Base-by-base conservation (phyloP, 2,329 filamentous ascomycete species). In the Sclerotinia minor region DNA sequence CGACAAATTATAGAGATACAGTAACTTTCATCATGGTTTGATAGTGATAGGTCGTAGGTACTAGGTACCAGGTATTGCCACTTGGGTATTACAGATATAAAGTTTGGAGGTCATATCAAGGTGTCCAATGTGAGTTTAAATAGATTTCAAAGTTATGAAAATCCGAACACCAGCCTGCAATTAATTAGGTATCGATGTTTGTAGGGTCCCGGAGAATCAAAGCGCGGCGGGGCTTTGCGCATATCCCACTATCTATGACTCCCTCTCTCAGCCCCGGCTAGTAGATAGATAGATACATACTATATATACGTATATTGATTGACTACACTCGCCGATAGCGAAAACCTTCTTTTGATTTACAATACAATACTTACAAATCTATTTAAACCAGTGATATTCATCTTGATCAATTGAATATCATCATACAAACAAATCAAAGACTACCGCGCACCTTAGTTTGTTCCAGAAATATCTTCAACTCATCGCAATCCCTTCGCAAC, bases 221-320 rank as follows among this genome's bases (percentile, higher is more conserved):
- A 61, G 58, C 58, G 58, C 35, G 5, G 59, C 59, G 59, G 45
- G 59, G 59, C 59, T 61, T 61, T 61, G 59, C 29, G 45, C 45
- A 38, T 57, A 38, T 38, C 29, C 35, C 21, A 26, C 41, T 29
- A 55, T 55, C 52, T 59, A 11, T 44, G 24, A 59, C 55, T 59
- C 26, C 58, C 44, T 44, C 32, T n/a, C 24, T 24, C 57, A 45
- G 29, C 55, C 55, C 38, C 38, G 21, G 15, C 49, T 19, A 47
- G 44, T 7, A 19, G 19, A 19, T 19, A 21, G 7, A 7, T 38
- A 3, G 35, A 13, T 47, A 19, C 8, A 35, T n/a, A n/a, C n/a
- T n/a, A n/a, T n/a, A n/a, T n/a, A n/a, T n/a, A 6, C 5, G 24
- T 49, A 3, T 3, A 49, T 49, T 24, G 47, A 49, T 49, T 24